Conservation (phyloP, 2,329 filamentous ascomycete species). For the Cladosporium sp. region DNA sequence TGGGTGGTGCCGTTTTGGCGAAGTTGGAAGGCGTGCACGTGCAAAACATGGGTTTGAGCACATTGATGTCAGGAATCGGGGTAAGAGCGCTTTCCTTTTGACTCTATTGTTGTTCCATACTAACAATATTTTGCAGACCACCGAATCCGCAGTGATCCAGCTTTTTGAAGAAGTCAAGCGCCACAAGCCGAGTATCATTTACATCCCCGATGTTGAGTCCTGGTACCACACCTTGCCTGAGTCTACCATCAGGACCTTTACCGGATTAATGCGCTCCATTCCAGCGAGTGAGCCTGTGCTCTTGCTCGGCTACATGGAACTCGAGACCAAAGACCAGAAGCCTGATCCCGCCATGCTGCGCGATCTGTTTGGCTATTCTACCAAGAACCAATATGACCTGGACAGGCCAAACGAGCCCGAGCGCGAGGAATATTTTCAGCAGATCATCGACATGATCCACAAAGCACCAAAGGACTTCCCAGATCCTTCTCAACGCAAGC, state of each 20-base stretch:
- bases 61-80: constrained; percentile 75
- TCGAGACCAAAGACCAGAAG: constrained; percentile 44
- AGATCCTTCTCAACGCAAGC: constrained; percentile 79
- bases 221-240: constrained; percentile 73
- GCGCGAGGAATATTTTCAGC: constrained; percentile 75
- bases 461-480: constrained; percentile 83
- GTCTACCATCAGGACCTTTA: constrained; percentile 70
- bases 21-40: constrained; percentile 92
- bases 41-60: constrained; percentile 88
- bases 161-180: constrained; percentile 88
- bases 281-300: constrained; percentile 88
- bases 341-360: constrained; percentile 60
- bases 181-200: constrained; percentile 93
- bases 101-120: constrained; percentile 2
- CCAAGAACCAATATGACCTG: constrained; percentile 69
- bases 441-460: constrained; percentile 69
- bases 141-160: constrained; percentile 84
- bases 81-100: constrained; percentile 36
- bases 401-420: constrained; percentile 55
- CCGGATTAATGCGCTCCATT: constrained; percentile 73
- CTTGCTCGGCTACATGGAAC: constrained; percentile 78
- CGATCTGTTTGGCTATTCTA: constrained; percentile 81
- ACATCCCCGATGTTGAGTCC: constrained; percentile 80
- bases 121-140: constrained; percentile 45
- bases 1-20: constrained; percentile 79